Evolutionary conservation across 176 grass and related monocot species (phyloP).

Genomic region (Musa itinerans): DNA sequence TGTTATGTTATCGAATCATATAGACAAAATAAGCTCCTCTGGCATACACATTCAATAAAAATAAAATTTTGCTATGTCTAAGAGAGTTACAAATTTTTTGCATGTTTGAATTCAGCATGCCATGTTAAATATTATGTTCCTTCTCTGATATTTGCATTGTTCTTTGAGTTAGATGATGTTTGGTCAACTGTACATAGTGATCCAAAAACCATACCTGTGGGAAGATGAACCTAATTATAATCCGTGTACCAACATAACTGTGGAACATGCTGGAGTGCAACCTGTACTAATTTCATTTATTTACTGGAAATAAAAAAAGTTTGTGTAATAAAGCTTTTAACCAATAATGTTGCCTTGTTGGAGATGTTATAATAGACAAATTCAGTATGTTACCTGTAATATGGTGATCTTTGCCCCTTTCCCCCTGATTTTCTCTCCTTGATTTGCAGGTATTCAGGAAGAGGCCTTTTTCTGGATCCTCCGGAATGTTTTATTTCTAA

Average conservation of each 20-base stretch:
- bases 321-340: background rate
- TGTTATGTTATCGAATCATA: background rate
- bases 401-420: background rate
- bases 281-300: background rate
- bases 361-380: background rate
- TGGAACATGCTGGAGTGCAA: background rate
- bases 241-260: background rate
- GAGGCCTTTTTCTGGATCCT: slow-evolving; percentile 80
- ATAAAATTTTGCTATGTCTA: background rate
- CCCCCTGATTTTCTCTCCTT: background rate
- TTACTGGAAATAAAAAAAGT: background rate
- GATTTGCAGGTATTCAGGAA: slow-evolving; percentile 65
- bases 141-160: background rate
- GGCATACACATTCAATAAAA: background rate
- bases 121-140: background rate
- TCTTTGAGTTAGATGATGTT: background rate
- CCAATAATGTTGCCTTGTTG: background rate
- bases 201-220: background rate
- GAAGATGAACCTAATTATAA: background rate
- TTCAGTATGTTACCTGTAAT: background rate
- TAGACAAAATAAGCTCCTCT: background rate
- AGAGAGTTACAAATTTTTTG: background rate
- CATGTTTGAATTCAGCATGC: background rate
- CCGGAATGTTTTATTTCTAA: slow-evolving; percentile 58
- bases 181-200: background rate